Evolutionary conservation across 73 alveolate species (phyloP).

Genomic region (Paramecium bursaria): DNA sequence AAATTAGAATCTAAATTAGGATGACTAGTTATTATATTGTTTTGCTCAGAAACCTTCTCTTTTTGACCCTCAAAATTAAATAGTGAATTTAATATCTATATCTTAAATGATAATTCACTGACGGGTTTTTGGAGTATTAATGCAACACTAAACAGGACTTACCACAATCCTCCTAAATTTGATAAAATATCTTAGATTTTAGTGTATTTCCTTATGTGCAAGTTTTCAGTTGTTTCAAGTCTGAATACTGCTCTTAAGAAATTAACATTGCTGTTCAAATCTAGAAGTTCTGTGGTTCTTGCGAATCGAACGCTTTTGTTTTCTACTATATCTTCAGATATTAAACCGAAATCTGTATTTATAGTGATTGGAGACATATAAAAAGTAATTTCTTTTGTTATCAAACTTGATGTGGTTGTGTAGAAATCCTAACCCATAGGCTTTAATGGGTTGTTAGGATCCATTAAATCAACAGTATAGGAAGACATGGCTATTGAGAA

Average conservation of each 20-base stretch:
- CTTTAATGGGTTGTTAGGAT: neutral
- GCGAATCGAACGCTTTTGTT: constrained; percentile 25
- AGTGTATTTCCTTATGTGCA: constrained; percentile 13
- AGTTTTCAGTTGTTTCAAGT: constrained; percentile 29
- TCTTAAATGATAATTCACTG: neutral
- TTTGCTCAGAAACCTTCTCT: neutral
- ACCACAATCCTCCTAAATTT: constrained; percentile 47
- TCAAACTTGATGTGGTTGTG: constrained; percentile 17
- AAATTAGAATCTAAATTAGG: neutral
- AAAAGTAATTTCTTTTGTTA: constrained; percentile 12
- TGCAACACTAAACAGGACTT: constrained; percentile 40
- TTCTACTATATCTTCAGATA: neutral
- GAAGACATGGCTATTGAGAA: constrained; percentile 10
- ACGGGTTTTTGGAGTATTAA: neutral
- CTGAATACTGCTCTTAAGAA: constrained; percentile 1
- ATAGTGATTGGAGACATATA: constrained; percentile 23
- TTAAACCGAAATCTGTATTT: constrained; percentile 8
- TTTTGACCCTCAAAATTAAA: neutral
- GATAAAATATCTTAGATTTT: constrained; percentile 33
- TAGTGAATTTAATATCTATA: neutral
- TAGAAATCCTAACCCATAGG: constrained; percentile 35
- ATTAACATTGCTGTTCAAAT: neutral
- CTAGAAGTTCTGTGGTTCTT: constrained; percentile 43
- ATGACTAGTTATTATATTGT: neutral
- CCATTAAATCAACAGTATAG: constrained; percentile 15